Conservation (phyloP, 176 grass and related monocot species). For the Panicum miliaceum region DNA sequence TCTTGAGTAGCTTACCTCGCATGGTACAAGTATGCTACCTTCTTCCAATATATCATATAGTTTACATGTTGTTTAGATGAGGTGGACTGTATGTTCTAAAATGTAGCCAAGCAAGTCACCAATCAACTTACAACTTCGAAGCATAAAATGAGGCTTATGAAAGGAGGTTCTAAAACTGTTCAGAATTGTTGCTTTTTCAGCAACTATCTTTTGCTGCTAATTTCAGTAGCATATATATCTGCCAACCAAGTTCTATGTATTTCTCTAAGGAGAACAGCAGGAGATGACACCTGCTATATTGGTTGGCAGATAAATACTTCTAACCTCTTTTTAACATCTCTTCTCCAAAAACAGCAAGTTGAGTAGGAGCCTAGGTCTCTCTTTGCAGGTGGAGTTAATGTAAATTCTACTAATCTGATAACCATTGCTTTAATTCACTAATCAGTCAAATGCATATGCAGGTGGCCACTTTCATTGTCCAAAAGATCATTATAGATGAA, state of each 20-base stretch:
- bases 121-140: constrained; percentile 12
- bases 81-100: neutral
- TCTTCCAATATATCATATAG: constrained; percentile 7
- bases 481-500: constrained; percentile 74
- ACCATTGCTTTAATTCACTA: constrained; percentile 28
- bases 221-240: constrained; percentile 29
- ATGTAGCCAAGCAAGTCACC: neutral
- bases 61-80: neutral
- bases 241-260: constrained; percentile 2
- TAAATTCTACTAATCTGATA: constrained; percentile 3
- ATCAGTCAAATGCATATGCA: constrained; percentile 39
- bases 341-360: neutral
- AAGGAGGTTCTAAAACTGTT: too few species aligned
- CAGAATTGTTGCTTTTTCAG: too few species aligned
- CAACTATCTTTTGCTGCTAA: constrained; percentile 7
- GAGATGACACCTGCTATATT: neutral
- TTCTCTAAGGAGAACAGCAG: neutral
- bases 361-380: neutral
- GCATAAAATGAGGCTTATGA: constrained; percentile 16
- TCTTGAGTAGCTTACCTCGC: constrained; percentile 1
- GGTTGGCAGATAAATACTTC: constrained; percentile 2
- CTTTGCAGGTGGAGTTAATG: constrained; percentile 7
- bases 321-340: constrained; percentile 14
- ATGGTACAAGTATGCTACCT: neutral
- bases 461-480: constrained; percentile 80